These are phyloP conservation scores for Podila verticillata DNA, from an alignment of 192 early-diverging fungal genomes.

Conservation along the genomic window DNA sequence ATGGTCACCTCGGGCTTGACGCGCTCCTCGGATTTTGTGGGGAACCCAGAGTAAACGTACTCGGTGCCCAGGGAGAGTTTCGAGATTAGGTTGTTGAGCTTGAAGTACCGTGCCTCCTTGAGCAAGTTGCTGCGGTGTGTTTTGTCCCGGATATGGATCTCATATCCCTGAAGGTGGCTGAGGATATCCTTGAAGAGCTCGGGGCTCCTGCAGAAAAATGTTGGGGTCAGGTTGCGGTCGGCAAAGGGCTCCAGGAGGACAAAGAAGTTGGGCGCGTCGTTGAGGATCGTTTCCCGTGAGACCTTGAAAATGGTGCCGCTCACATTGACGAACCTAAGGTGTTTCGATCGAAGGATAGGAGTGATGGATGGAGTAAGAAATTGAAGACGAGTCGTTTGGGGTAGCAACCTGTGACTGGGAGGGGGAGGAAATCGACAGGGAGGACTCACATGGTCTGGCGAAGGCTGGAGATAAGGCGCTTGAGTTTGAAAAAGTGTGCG, in stretches of 20 bases:
- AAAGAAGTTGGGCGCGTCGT: slow-evolving; percentile 57
- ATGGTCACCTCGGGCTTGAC: slow-evolving; percentile 45
- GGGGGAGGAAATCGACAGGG: neutral
- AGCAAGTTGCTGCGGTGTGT: slow-evolving; percentile 63
- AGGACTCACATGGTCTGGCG: slow-evolving; percentile 49
- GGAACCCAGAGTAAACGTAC: slow-evolving; percentile 33
- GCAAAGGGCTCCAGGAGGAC: slow-evolving; percentile 34
- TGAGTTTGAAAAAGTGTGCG: slow-evolving; percentile 56
- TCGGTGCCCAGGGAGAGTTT: slow-evolving; percentile 42
- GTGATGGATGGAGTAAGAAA: slow-evolving; percentile 1
- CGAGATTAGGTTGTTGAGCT: slow-evolving; percentile 37
- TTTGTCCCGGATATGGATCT: slow-evolving; percentile 62
- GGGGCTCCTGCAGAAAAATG: slow-evolving; percentile 56
- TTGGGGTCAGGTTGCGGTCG: slow-evolving; percentile 23
- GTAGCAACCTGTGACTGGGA: neutral
- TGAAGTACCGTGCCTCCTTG: slow-evolving; percentile 62
- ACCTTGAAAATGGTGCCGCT: slow-evolving; percentile 64
- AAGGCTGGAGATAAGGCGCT: slow-evolving; percentile 44
- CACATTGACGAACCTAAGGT: slow-evolving; percentile 58
- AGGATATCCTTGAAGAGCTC: slow-evolving; percentile 65
- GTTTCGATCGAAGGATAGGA: neutral
- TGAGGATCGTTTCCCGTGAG: slow-evolving; percentile 53
- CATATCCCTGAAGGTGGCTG: slow-evolving; percentile 64
- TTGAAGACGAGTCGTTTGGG: neutral
- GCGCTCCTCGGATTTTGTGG: slow-evolving; percentile 33